Base-by-base conservation (phyloP, 805 yeast genomes). In the Candida corydali region DNA sequence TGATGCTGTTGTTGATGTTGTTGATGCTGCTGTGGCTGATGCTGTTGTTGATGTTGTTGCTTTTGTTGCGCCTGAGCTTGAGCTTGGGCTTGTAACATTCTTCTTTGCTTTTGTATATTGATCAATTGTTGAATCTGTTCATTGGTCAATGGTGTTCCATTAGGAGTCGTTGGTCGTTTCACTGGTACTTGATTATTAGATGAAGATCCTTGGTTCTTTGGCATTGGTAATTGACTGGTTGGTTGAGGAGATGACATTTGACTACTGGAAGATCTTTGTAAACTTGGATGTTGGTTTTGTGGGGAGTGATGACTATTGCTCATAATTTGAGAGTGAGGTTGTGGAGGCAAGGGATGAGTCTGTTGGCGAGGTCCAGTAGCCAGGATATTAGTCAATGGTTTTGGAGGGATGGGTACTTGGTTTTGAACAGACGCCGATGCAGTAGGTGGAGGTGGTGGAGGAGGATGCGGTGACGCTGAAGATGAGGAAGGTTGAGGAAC, bases 61-160 rank as follows among this genome's bases (percentile, higher is more conserved):
- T 40, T 45, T 24, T 44, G 37, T 20, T 36, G 40, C 18, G 40
- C 32, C 28, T 37, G 44, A 26, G 49, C 56, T 38, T 59, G 65
- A 36, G 57, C 61, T 46, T 67, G 73, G 28, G 66, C 66, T 42
- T 70, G 76, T 59, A 69, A 54, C 44, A 72, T 42, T 38, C 74
- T 59, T 33, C 76, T 59, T 42, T 74, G 78, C 39, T 72, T 70
- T 49, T 73, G 77, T 23, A 72, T 45, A 37, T 74, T 80, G 31
- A 77, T 55, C 31, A 78, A 50, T 43, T 75, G 78, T 47, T 78
- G 83, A 10, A 78, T 55, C 45, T 79, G 86, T 40, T 78, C 84
- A 8, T 72, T 70, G 0, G 82, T 75, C 39, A 75, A 74, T 8
- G 78, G 78, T 0, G 76, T 67, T 3, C 80, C 80, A 49, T 74